A percentile compares a stretch with the other conserved stretches of the same genome.
These are phyloP conservation scores for Solanum medicagineum DNA, from an alignment of 257 asterid species.

Conservation along the genomic window DNA sequence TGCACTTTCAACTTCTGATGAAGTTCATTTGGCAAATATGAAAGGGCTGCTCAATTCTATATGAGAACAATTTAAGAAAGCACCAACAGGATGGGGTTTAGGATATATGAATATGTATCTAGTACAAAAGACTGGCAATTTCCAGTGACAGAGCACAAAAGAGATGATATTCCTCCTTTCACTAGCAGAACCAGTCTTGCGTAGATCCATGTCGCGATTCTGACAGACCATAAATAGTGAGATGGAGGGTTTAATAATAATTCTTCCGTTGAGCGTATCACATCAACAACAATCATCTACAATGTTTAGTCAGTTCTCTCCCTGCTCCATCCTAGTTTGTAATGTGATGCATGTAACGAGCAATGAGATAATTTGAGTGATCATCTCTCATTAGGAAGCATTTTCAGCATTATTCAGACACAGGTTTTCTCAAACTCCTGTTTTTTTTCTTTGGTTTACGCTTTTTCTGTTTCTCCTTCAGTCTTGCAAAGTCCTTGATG, in stretches of 20 bases:
- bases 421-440: conserved; percentile 1
- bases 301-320: background rate
- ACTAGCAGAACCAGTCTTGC: background rate
- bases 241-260: background rate
- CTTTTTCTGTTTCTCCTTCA: conserved; percentile 48
- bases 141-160: background rate
- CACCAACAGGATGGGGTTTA: background rate
- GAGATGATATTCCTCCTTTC: background rate
- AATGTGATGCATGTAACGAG: background rate
- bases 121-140: background rate
- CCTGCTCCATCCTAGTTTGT: background rate
- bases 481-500: conserved; percentile 47
- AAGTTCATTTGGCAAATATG: background rate
- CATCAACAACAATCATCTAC: background rate
- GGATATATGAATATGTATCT: background rate
- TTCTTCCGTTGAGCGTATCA: background rate
- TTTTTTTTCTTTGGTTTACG: conserved; percentile 38
- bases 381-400: background rate
- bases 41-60: background rate
- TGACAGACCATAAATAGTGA: background rate
- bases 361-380: background rate
- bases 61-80: background rate
- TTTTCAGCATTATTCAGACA: background rate
- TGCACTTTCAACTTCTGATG: background rate
- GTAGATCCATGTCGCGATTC: background rate